These are phyloP conservation scores for Chionographis japonica DNA, from an alignment of 106 monocot species.

Conservation along the genomic window DNA sequence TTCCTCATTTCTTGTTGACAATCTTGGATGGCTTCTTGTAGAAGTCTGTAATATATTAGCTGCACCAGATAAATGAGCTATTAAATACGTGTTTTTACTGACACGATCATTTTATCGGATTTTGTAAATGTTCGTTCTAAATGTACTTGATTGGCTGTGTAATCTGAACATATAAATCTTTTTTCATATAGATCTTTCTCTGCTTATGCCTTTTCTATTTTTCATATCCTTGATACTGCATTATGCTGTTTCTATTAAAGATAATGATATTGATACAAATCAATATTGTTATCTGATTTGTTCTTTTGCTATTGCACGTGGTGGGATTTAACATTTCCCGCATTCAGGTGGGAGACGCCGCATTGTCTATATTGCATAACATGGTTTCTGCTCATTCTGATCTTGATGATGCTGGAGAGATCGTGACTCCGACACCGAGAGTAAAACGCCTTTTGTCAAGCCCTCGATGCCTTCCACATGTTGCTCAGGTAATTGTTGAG, in stretches of 20 bases:
- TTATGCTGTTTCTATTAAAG: too few relatives aligned
- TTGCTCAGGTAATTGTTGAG: slow-evolving; percentile 69
- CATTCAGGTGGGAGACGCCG: slow-evolving; percentile 77
- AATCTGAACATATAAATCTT: too few relatives aligned
- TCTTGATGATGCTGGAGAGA: slow-evolving; percentile 99
- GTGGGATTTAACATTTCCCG: slow-evolving; percentile 1
- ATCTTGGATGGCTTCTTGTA: too few relatives aligned
- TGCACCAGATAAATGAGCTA: too few relatives aligned
- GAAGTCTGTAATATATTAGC: too few relatives aligned
- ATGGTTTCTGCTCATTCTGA: slow-evolving; percentile 99
- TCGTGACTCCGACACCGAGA: slow-evolving; percentile 96
- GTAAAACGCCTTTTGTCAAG: slow-evolving; percentile 94
- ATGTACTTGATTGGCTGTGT: too few relatives aligned
- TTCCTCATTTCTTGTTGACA: too few relatives aligned
- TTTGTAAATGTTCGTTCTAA: too few relatives aligned
- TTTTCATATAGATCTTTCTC: too few relatives aligned
- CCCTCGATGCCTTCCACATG: slow-evolving; percentile 91
- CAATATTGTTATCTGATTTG: not conserved
- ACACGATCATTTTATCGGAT: too few relatives aligned
- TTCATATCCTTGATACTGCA: not conserved
- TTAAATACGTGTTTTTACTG: too few relatives aligned
- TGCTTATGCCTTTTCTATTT: not conserved
- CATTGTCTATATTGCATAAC: slow-evolving; percentile 78
- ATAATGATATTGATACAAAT: too few relatives aligned
- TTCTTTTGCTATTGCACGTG: not conserved